Base-by-base conservation (phyloP, 2,329 filamentous ascomycete genomes). In the Microdochium paspali region DNA sequence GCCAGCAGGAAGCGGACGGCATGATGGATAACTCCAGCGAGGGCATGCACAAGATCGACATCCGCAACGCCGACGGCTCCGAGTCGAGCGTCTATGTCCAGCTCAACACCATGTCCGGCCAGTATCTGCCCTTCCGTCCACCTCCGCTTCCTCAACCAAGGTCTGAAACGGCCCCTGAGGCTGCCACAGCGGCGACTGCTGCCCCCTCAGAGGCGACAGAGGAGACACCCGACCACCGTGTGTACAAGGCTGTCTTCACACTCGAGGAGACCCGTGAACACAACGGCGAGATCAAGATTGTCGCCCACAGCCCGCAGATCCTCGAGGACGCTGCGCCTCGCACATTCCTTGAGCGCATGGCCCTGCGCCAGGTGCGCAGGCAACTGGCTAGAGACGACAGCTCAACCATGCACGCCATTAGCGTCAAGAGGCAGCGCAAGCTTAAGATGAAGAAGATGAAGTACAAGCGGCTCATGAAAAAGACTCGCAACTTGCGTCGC, bases 361-460 rank as follows among this genome's bases (percentile, higher is more conserved):
- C 79, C 45, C 69, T 75, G 59, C 79, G 84, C 53, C 79, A 84
- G 66, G 64, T 80, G 57, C 73, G 70, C 51, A 80, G 77, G 50
- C 75, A 81, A 53, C 74, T 80, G 47, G 68, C 70, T 46, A 69
- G 73, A 52, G 68, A 68, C 47, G 70, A 69, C 54, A 66, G 55
- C 59, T 65, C 64, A 47, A 61, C 65, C 50, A 90, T 95, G 84
- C 71, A 84, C 51, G 80, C 89, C 53, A 89, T 98, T 63, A 95
- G 88, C 62, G 91, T 96, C 57, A 90, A 85, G 76, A 79, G 93
- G 66, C 89, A 95, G 69, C 77, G 90, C 63, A 94, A 93, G 73
- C 72, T 96, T 62, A 95, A 90, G 81, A 98, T 98, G 90, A 98
- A 98, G 87, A 98, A 97, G 81, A 91, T 97, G 80, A 98, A 98